Percentiles rank a stretch among this genome's conserved stretches.
phyloP scores from a whole-genome alignment of 805 yeast species.

The Candida awuae region DNA sequence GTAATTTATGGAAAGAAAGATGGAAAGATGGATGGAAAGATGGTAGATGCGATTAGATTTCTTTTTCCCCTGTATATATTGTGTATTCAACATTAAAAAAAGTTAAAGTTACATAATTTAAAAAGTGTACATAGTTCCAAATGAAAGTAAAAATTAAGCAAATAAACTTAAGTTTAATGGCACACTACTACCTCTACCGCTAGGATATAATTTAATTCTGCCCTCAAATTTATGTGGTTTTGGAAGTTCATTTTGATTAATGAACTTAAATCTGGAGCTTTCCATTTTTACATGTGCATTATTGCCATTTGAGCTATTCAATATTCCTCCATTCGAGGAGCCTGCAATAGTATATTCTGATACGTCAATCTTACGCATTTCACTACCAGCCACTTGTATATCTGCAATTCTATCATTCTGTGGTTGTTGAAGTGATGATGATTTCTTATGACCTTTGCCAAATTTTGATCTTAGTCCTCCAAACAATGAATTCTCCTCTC shows the following conservation, averaged over 20 bases:
- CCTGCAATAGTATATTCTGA: slow-evolving; percentile 58
- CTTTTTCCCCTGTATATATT: background rate
- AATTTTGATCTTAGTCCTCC: slow-evolving; percentile 10
- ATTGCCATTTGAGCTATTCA: slow-evolving; percentile 9
- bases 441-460: slow-evolving; percentile 11
- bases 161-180: slow-evolving; percentile 53
- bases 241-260: slow-evolving; percentile 64
- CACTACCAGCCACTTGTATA: slow-evolving; percentile 41
- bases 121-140: background rate
- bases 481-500: slow-evolving; percentile 7
- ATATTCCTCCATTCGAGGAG: slow-evolving; percentile 16
- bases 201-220: slow-evolving; percentile 74
- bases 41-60: slow-evolving; percentile 35
- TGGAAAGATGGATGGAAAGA: slow-evolving; percentile 95
- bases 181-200: slow-evolving; percentile 90
- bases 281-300: slow-evolving; percentile 43
- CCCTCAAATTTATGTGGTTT: slow-evolving; percentile 77
- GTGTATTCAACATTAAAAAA: background rate
- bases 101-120: background rate
- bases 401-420: slow-evolving; percentile 25
- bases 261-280: slow-evolving; percentile 66
- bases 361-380: slow-evolving; percentile 53
- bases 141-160: background rate
- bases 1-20: slow-evolving; percentile 83
- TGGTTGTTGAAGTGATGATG: slow-evolving; percentile 5